phyloP scores from a whole-genome alignment of 495 filamentous ascomycete species.

The Neurospora africana region DNA sequence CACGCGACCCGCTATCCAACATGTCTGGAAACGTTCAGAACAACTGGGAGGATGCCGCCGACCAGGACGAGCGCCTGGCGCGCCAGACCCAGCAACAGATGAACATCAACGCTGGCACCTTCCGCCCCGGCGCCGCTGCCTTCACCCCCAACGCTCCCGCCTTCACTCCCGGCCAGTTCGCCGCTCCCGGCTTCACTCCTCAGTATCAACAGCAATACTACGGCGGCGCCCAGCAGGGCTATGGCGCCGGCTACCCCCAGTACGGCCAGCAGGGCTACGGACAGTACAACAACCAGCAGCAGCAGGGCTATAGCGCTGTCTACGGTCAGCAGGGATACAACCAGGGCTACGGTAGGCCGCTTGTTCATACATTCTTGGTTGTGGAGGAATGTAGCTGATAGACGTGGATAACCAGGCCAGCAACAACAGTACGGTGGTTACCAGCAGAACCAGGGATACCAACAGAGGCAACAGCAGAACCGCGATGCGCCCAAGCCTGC shows the following conservation, averaged over 20 bases:
- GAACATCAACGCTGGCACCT: conserved; percentile 53
- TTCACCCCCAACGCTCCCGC: conserved; percentile 71
- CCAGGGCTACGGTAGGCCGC: conserved; percentile 45
- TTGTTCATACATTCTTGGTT: not conserved
- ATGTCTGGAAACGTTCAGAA: conserved; percentile 71
- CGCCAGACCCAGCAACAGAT: conserved; percentile 68
- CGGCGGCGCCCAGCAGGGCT: conserved; percentile 31
- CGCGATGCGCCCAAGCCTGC: conserved; percentile 40
- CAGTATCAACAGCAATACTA: conserved; percentile 42
- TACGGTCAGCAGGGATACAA: conserved; percentile 44
- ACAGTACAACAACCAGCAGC: conserved; percentile 34
- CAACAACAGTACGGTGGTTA: conserved; percentile 22
- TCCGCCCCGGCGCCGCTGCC: conserved; percentile 64
- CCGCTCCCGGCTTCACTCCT: conserved; percentile 34
- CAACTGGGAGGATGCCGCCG: conserved; percentile 92
- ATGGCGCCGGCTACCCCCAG: conserved; percentile 37
- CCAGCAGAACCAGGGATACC: conserved; percentile 43
- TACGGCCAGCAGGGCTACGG: conserved; percentile 46
- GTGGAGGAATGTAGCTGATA: conserved; percentile 15
- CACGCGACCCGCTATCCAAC: conserved; percentile 18
- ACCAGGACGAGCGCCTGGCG: conserved; percentile 75
- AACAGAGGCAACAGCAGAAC: conserved; percentile 46
- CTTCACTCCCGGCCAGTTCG: conserved; percentile 70
- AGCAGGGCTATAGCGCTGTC: conserved; percentile 40
- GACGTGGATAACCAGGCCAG: conserved; percentile 26